Percentiles rank a stretch among this genome's conserved stretches.
Evolutionary conservation across 2,329 filamentous ascomycete genomes (phyloP).

Genomic region (Pezicula radicicola): DNA sequence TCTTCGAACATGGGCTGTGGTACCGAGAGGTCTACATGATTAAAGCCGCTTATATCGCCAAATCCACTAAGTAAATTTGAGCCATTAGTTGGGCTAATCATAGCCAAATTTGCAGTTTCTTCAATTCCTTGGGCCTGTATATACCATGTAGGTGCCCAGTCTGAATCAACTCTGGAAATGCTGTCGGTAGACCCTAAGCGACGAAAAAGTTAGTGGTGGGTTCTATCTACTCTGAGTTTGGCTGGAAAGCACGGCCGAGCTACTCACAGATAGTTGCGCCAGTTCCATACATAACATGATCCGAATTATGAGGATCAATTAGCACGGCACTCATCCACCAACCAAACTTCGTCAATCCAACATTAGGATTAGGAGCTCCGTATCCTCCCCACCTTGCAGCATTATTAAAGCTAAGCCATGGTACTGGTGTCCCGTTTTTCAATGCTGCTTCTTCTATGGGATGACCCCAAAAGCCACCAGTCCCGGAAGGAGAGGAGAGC

Average conservation of each 20-base stretch:
- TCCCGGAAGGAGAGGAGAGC: constrained; percentile 6
- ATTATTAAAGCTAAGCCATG: constrained; percentile 14
- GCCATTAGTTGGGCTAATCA: constrained; percentile 10
- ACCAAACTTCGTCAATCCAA: constrained; percentile 33
- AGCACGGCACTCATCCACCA: constrained; percentile 59
- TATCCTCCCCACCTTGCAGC: constrained; percentile 11
- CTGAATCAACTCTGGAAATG: constrained; percentile 5
- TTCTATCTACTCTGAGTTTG: no score
- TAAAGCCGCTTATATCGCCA: constrained; percentile 7
- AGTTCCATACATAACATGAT: constrained; percentile 57
- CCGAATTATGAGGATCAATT: constrained; percentile 53
- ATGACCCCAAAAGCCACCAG: constrained; percentile 10
- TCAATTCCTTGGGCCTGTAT: constrained; percentile 14
- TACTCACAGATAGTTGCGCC: constrained; percentile 42
- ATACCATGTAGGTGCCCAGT: constrained; percentile 10
- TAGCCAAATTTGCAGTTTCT: constrained; percentile 11
- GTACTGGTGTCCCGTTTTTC: constrained; percentile 10
- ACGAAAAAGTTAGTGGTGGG: no score
- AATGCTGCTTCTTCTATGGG: constrained; percentile 8
- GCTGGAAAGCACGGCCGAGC: no score
- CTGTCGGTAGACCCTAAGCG: constrained; percentile 31
- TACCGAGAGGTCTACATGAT: constrained; percentile 5
- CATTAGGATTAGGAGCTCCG: constrained; percentile 10
- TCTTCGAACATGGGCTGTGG: constrained; percentile 8
- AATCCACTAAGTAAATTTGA: constrained; percentile 11